A percentile compares a stretch with the other conserved stretches of the same genome.
Conservation (phyloP, 1,139 yeast species). For the Arxiozyma bovina region DNA sequence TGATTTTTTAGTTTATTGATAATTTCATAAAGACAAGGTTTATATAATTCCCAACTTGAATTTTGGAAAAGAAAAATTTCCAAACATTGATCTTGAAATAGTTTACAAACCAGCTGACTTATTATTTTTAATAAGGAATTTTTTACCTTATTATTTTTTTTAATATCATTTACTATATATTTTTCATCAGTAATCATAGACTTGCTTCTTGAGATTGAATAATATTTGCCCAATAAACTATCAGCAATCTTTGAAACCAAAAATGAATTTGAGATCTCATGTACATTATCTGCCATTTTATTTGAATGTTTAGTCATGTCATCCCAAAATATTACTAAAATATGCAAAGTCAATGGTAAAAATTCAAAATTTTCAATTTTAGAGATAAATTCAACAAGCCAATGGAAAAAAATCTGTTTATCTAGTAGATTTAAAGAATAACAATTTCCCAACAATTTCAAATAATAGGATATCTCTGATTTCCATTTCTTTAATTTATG, state of each 20-base stretch:
- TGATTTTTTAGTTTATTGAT: conserved; percentile 29
- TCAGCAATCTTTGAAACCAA: conserved; percentile 56
- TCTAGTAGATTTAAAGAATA: conserved; percentile 64
- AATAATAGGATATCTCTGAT: conserved; percentile 47
- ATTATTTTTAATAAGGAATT: conserved; percentile 25
- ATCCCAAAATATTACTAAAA: conserved; percentile 64
- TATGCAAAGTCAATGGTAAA: conserved; percentile 45
- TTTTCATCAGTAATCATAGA: conserved; percentile 33
- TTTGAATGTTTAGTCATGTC: conserved; percentile 34
- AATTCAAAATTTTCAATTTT: conserved; percentile 39
- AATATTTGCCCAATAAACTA: conserved; percentile 37
- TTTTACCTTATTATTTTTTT: conserved; percentile 30
- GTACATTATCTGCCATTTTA: background rate
- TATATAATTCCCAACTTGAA: conserved; percentile 52
- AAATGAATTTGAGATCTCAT: conserved; percentile 21
- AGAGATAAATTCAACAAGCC: conserved; percentile 51
- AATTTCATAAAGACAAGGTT: conserved; percentile 42
- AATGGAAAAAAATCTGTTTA: conserved; percentile 48
- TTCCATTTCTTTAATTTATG: conserved; percentile 38
- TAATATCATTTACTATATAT: conserved; percentile 33
- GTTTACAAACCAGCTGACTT: conserved; percentile 35
- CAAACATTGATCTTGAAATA: conserved; percentile 48
- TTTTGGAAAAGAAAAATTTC: conserved; percentile 72
- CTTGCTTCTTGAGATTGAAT: conserved; percentile 25
- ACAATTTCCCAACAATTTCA: conserved; percentile 52